Percentiles rank a stretch among this genome's conserved stretches.
phyloP scores from a whole-genome alignment of 2,329 filamentous ascomycete species.

The Ophiognomonia clavigignenti-juglandacearum region DNA sequence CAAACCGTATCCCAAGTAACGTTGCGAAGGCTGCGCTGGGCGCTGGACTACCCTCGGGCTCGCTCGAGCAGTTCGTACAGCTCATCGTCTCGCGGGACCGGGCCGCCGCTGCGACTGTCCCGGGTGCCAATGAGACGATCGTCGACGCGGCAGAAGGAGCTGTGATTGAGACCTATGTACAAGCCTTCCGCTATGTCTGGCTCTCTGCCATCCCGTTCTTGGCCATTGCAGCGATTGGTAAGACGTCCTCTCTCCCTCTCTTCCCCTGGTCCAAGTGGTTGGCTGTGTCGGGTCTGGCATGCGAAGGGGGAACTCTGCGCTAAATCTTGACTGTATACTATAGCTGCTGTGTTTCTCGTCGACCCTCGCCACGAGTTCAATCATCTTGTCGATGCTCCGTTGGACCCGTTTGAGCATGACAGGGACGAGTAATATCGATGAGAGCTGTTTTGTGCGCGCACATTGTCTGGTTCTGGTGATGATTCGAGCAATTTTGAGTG shows the following conservation, averaged over 20 bases:
- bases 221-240: conserved; percentile 23
- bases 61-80: conserved; percentile 23
- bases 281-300: too few relatives aligned
- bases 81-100: conserved; percentile 23
- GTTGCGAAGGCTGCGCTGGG: conserved; percentile 27
- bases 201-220: conserved; percentile 20
- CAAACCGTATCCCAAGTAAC: conserved; percentile 25
- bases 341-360: conserved; percentile 23
- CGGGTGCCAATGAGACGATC: conserved; percentile 25
- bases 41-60: conserved; percentile 21
- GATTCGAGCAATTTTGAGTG: too few relatives aligned
- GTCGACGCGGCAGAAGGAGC: conserved; percentile 23
- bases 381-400: conserved; percentile 31
- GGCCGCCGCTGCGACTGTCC: conserved; percentile 22
- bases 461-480: too few relatives aligned
- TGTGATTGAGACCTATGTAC: conserved; percentile 23
- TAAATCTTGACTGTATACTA: background rate
- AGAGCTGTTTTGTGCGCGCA: too few relatives aligned
- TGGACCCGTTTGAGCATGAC: conserved; percentile 19
- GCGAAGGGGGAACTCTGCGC: too few relatives aligned
- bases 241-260: conserved; percentile 5
- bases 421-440: too few relatives aligned
- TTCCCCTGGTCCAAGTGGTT: too few relatives aligned
- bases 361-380: conserved; percentile 32
- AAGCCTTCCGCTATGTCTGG: conserved; percentile 29